Percentiles rank a stretch among this genome's conserved stretches.
Evolutionary conservation across 1,284 basidiomycete species (phyloP).

Genomic region (Wolfiporia cocos): DNA sequence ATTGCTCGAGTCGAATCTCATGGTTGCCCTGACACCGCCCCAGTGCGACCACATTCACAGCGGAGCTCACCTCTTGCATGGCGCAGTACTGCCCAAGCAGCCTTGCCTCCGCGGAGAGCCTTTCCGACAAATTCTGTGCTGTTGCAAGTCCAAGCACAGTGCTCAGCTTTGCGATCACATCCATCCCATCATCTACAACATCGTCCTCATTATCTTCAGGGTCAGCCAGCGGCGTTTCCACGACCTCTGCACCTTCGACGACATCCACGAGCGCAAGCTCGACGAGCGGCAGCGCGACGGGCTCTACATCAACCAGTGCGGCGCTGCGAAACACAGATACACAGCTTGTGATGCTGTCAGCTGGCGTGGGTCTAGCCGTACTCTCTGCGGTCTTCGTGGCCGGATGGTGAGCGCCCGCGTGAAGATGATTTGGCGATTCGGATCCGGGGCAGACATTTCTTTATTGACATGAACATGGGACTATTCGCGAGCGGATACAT

Average conservation of each 20-base stretch:
- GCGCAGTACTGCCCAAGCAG: constrained; percentile 15
- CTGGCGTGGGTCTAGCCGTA: too few species aligned
- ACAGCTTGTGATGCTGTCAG: too few species aligned
- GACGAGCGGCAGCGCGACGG: too few species aligned
- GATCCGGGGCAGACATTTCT: too few species aligned
- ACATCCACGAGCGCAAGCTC: background rate
- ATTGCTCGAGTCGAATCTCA: background rate
- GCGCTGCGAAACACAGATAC: too few species aligned
- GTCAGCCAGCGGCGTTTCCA: background rate
- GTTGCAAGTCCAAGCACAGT: constrained; percentile 20
- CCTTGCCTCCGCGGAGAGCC: constrained; percentile 16
- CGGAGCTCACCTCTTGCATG: constrained; percentile 14
- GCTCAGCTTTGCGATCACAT: constrained; percentile 18
- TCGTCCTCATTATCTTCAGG: constrained; percentile 7
- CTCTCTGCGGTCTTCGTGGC: too few species aligned
- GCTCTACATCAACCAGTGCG: too few species aligned
- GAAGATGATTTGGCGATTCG: too few species aligned
- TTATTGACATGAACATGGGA: too few species aligned
- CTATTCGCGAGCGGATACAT: too few species aligned
- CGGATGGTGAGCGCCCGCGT: too few species aligned
- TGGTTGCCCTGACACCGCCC: background rate
- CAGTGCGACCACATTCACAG: constrained; percentile 11
- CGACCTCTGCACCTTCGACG: background rate
- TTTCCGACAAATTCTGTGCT: constrained; percentile 24
- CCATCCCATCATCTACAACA: constrained; percentile 7